Evolutionary conservation across 2,329 filamentous ascomycete species (phyloP).

Genomic region (Aspergillus flavus): DNA sequence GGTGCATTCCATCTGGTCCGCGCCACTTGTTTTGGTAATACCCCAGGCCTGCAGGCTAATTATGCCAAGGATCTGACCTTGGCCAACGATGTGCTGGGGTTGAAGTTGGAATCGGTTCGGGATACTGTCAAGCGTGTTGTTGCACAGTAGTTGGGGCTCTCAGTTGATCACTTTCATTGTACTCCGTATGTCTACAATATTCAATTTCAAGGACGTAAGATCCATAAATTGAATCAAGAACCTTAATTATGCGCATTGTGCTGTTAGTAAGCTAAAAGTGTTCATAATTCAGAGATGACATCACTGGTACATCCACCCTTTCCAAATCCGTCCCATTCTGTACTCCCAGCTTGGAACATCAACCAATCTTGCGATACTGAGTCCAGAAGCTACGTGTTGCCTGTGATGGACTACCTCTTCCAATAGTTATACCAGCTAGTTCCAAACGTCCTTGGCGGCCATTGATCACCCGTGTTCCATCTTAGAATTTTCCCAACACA

Average conservation of each 20-base stretch:
- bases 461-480: neutral
- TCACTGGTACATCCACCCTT: neutral
- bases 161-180: neutral
- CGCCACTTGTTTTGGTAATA: constrained; percentile 24
- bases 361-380: neutral
- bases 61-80: constrained; percentile 26
- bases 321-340: no score
- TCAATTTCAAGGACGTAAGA: neutral
- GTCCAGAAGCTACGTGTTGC: neutral
- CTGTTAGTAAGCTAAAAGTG: neutral
- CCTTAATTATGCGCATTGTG: no score
- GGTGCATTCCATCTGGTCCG: constrained; percentile 27
- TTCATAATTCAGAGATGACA: neutral
- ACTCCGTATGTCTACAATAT: neutral
- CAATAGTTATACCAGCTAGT: neutral
- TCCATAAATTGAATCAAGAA: neutral
- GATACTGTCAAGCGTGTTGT: constrained; percentile 21
- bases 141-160: neutral
- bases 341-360: neutral
- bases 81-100: constrained; percentile 26
- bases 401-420: neutral
- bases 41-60: constrained; percentile 22
- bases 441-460: neutral
- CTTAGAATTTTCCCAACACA: neutral
- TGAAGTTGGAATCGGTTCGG: constrained; percentile 24